These are phyloP conservation scores for Fremontodendron californicum DNA, from an alignment of 345 rosid species.

Conservation along the genomic window DNA sequence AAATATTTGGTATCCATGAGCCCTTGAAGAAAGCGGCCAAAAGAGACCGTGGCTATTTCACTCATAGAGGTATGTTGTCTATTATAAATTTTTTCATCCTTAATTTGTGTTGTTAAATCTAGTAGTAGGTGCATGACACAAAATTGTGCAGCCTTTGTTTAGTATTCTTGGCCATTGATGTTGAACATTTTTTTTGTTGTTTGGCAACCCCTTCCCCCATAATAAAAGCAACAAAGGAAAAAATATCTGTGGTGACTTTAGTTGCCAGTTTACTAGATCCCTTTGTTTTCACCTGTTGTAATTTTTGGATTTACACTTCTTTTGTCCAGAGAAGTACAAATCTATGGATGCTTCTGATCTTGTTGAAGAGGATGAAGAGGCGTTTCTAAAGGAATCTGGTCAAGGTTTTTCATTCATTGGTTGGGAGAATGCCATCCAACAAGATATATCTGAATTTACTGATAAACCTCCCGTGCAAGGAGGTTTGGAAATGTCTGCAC, in stretches of 20 bases:
- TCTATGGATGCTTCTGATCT: conserved; percentile 53
- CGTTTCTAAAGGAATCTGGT: conserved; percentile 52
- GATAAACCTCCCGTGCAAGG: conserved; percentile 33
- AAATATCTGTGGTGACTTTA: neutral
- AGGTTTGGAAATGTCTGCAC: conserved; percentile 28
- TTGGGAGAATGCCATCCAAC: conserved; percentile 33
- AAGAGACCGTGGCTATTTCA: conserved; percentile 55
- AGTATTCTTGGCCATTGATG: neutral
- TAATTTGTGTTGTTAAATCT: conserved; percentile 6
- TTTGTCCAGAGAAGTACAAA: conserved; percentile 57
- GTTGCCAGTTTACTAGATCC: neutral
- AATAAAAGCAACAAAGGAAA: neutral
- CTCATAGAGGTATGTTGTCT: conserved; percentile 53
- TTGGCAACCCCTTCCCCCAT: neutral
- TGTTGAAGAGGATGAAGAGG: conserved; percentile 91
- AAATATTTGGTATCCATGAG: conserved; percentile 89
- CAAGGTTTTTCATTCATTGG: conserved; percentile 34
- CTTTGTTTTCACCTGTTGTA: neutral
- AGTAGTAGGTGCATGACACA: conserved; percentile 1
- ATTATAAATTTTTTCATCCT: conserved; percentile 12
- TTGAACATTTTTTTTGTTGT: neutral
- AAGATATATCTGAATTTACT: conserved; percentile 35
- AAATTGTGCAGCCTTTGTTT: neutral
- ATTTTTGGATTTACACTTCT: conserved; percentile 13
- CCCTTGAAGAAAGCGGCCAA: conserved; percentile 58